Base-by-base conservation (phyloP, 345 rosid genomes). In the Lumnitzera littorea region DNA sequence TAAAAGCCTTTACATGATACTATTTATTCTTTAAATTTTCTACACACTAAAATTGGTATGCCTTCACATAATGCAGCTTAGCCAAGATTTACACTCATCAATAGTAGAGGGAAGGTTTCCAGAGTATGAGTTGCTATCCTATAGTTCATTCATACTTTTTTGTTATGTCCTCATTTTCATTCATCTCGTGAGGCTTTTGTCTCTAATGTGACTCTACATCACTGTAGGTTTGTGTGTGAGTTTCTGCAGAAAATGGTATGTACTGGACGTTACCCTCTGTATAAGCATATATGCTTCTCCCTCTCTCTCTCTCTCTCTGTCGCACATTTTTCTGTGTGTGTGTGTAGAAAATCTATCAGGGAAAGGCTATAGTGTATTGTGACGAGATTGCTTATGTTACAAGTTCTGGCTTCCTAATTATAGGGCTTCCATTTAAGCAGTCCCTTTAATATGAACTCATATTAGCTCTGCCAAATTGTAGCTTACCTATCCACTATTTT, bases 241-340 rank as follows among this genome's bases (percentile, higher is more conserved):
- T 88, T 88, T 72, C 82, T 88, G 73, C 82, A 68, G 75, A 88
- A 76, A 73, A 83, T 88, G 96, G 96, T 87, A 50, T 16, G 31
- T 52, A 24, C n/a, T 57, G 48, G 6, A 59, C 20, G 9, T 53
- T 27, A 15, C 29, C 20, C 55, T 66, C 47, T 43, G 43, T 36
- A 27, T 27, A 27, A 27, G 31, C 5, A 27, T 27, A 27, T 27
- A 27, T 27, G 31, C 31, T 2, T 5, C 62, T 60, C 62, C 62
- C 48, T 59, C 61, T 55, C 54, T 24, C 15, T 2, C 20, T 48
- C 13, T 31, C 25, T 13, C 61, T 13, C 36, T 20, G n/a, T n/a
- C n/a, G n/a, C 20, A 0, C 1, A 20, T 20, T 20, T 20, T 20
- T 20, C 1, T 20, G 20, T 20, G 20, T 20, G 20, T 20, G 20